These are phyloP conservation scores for Candolleomyces aberdarensis DNA, from an alignment of 768 basidiomycete species.

Conservation along the genomic window DNA sequence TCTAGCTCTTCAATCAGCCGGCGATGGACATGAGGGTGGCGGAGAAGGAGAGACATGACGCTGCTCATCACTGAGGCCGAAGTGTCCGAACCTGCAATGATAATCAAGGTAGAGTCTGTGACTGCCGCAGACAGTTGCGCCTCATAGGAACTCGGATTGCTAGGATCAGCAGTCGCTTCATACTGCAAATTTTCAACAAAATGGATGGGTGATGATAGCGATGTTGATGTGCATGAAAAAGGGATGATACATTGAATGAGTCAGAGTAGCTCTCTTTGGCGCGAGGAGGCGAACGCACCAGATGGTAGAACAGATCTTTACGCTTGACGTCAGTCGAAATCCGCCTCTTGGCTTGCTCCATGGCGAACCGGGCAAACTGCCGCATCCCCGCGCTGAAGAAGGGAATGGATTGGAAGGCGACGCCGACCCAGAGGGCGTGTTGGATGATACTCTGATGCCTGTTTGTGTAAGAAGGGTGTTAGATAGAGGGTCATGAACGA, in stretches of 20 bases:
- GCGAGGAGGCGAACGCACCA: conserved; percentile 17
- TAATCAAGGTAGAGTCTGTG: conserved; percentile 16
- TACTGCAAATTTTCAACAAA: conserved; percentile 4
- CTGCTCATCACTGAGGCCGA: conserved; percentile 23
- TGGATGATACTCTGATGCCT: conserved; percentile 13
- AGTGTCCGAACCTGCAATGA: conserved; percentile 33
- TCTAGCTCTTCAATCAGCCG: conserved; percentile 23
- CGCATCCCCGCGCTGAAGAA: conserved; percentile 2
- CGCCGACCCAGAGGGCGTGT: conserved; percentile 13
- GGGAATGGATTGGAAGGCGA: conserved; percentile 7
- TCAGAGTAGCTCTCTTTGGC: background rate
- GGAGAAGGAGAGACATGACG: conserved; percentile 25
- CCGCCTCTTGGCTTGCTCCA: conserved; percentile 20
- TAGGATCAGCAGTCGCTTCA: conserved; percentile 10
- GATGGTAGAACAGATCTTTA: conserved; percentile 27
- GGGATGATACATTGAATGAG: background rate
- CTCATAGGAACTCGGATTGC: conserved; percentile 6
- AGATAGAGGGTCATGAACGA: background rate
- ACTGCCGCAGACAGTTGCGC: conserved; percentile 10
- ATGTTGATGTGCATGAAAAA: background rate
- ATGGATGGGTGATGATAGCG: conserved; percentile 6
- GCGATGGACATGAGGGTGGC: conserved; percentile 18
- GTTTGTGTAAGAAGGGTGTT: background rate
- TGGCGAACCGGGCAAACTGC: conserved; percentile 5
- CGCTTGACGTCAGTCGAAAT: conserved; percentile 9